phyloP scores from a whole-genome alignment of 768 basidiomycete species.

The Hebeloma cylindrosporum region DNA sequence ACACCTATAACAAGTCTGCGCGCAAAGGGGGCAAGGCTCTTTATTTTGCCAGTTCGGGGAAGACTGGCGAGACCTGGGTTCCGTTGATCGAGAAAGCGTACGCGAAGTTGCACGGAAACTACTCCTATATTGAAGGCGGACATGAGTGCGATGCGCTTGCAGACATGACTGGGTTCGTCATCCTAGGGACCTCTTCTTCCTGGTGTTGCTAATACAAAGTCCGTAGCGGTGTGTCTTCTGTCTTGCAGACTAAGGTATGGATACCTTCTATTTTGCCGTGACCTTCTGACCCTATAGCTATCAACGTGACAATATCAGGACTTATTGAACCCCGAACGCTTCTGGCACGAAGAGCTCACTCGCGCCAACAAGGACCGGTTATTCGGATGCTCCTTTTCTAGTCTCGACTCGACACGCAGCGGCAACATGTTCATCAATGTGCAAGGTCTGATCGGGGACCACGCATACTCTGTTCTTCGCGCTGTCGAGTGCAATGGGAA shows the following conservation, averaged over 20 bases:
- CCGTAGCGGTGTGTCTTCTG: slow-evolving; percentile 43
- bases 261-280: neutral
- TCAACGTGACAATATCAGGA: no score
- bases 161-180: slow-evolving; percentile 52
- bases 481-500: slow-evolving; percentile 46
- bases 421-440: slow-evolving; percentile 28
- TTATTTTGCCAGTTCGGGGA: slow-evolving; percentile 50
- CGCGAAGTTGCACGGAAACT: slow-evolving; percentile 54
- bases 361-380: slow-evolving; percentile 51
- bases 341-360: slow-evolving; percentile 55
- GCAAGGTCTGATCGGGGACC: slow-evolving; percentile 40
- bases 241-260: slow-evolving; percentile 40
- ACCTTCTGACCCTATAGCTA: neutral
- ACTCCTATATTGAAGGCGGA: slow-evolving; percentile 35
- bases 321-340: slow-evolving; percentile 48
- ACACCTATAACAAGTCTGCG: slow-evolving; percentile 43
- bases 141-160: slow-evolving; percentile 49
- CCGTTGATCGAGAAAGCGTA: slow-evolving; percentile 62
- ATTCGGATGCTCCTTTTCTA: slow-evolving; percentile 51
- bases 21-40: slow-evolving; percentile 48
- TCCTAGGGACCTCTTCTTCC: neutral
- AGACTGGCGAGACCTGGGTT: slow-evolving; percentile 54
- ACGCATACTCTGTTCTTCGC: slow-evolving; percentile 49
- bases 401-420: slow-evolving; percentile 33
- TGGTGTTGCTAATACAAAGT: neutral